A percentile compares a stretch with the other conserved stretches of the same genome.
Conservation (phyloP, 768 basidiomycete genomes). For the Epithele typhae region DNA sequence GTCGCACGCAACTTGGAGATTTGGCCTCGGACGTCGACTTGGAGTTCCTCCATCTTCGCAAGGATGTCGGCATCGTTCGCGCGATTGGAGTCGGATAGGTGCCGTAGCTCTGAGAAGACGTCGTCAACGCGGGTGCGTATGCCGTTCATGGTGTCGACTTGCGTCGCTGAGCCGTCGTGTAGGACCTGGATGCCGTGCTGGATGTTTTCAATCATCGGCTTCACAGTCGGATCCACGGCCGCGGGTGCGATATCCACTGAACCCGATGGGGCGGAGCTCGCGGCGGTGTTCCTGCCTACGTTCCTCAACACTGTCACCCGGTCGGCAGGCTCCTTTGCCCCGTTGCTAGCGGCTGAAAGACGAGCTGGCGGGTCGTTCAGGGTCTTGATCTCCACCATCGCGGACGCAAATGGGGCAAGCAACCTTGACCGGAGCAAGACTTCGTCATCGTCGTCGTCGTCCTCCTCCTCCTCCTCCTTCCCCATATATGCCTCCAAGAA, state of each 20-base stretch:
- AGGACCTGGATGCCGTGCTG: constrained; percentile 11
- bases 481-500: too few relatives aligned
- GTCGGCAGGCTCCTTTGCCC: background rate
- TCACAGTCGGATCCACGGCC: background rate
- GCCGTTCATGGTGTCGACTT: constrained; percentile 10
- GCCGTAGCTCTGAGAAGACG: constrained; percentile 14
- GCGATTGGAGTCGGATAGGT: background rate
- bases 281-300: background rate
- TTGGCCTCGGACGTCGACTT: constrained; percentile 30
- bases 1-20: constrained; percentile 7
- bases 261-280: too few relatives aligned
- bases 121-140: constrained; percentile 23
- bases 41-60: constrained; percentile 36
- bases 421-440: too few relatives aligned
- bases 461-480: too few relatives aligned
- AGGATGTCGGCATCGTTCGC: constrained; percentile 19
- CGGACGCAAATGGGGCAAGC: too few relatives aligned
- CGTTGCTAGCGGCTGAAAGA: background rate
- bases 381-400: background rate
- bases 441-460: too few relatives aligned
- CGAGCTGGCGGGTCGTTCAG: background rate
- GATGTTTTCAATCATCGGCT: constrained; percentile 14
- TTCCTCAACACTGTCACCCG: background rate
- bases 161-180: constrained; percentile 9
- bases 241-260: background rate